A percentile compares a stretch with the other conserved stretches of the same genome.
Conservation (phyloP, 2,329 filamentous ascomycete genomes). For the Cryphonectria carpinicola region DNA sequence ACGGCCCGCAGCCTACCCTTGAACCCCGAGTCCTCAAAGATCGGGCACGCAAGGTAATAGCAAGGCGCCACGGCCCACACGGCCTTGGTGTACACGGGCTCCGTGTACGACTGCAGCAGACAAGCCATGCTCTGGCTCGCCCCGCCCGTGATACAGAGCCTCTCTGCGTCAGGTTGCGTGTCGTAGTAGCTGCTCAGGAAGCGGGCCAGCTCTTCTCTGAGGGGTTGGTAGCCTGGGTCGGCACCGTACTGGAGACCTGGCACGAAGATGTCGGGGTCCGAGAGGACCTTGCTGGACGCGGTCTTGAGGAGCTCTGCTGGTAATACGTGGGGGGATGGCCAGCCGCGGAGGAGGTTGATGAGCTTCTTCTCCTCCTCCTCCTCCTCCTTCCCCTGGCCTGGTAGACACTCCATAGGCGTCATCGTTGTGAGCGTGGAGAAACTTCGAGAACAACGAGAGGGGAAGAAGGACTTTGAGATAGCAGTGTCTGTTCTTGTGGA, state of each 20-base stretch:
- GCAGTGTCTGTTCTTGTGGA: background rate
- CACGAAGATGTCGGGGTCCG: slow-evolving; percentile 59
- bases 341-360: slow-evolving; percentile 71
- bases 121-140: slow-evolving; percentile 82
- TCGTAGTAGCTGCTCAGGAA: slow-evolving; percentile 72
- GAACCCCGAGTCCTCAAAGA: slow-evolving; percentile 83
- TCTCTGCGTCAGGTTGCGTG: slow-evolving; percentile 48
- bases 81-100: slow-evolving; percentile 72
- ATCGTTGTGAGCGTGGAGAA: slow-evolving; percentile 16
- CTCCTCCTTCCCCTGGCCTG: slow-evolving; percentile 34
- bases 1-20: slow-evolving; percentile 67
- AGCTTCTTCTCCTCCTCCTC: slow-evolving; percentile 43
- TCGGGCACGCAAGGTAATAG: slow-evolving; percentile 83
- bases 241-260: slow-evolving; percentile 68
- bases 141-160: slow-evolving; percentile 82
- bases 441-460: background rate
- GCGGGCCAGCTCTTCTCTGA: slow-evolving; percentile 68
- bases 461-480: background rate
- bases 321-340: slow-evolving; percentile 67
- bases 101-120: slow-evolving; percentile 78
- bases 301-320: slow-evolving; percentile 65
- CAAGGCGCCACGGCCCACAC: slow-evolving; percentile 83
- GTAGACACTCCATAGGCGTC: slow-evolving; percentile 24
- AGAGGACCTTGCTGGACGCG: slow-evolving; percentile 65
- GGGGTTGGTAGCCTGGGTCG: slow-evolving; percentile 72